Base-by-base conservation (phyloP, 352 stramenopile species). In the Aphanomyces invadans region DNA sequence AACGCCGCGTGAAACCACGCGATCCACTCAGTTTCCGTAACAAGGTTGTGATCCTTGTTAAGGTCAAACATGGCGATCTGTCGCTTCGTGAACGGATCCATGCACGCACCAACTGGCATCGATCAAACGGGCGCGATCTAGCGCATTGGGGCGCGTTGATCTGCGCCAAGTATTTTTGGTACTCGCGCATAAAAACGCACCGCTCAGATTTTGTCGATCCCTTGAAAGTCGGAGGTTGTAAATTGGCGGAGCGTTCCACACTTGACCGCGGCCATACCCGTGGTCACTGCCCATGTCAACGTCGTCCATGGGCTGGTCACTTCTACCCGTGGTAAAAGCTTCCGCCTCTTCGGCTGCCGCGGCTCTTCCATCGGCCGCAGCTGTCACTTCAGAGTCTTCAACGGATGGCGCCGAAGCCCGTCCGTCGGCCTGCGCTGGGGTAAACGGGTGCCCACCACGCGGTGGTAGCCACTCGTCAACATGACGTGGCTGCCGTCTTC, bases 1-100 rank as follows among this genome's bases (percentile, higher is more conserved):
- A 64, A 29, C 10, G 56, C 56, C 36, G 36, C 33, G 56, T 64
- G 36, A 54, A 64, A 64, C 56, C 56, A 64, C 4, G 36, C 25
- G 4, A 52, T 19, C 56, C 36, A 64, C 55, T 64, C 29, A 11
- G 12, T 23, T 64, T 64, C 56, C 10, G 33, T 64, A 4, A 64
- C 56, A n/a, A 54, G 5, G 21, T 61, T 53, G 42, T 64, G 56
- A 21, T 54, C 36, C 26, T 64, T 64, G 42, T 53, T 53, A 10
- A 64, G 26, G 33, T 64, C 56, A 25, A 49, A 64, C 25, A 51
- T n/a, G 5, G 42, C 33, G n/a, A 64, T 38, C 19, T 32, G 33
- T 23, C 36, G 56, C 56, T 64, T 64, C 19, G 56, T 56, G 11
- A 54, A 54, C 7, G 36, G 56, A 23, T 52, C 56, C 36, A 64